These are phyloP conservation scores for Exserohilum rostratum DNA, from an alignment of 2,329 filamentous ascomycete species.

Conservation along the genomic window DNA sequence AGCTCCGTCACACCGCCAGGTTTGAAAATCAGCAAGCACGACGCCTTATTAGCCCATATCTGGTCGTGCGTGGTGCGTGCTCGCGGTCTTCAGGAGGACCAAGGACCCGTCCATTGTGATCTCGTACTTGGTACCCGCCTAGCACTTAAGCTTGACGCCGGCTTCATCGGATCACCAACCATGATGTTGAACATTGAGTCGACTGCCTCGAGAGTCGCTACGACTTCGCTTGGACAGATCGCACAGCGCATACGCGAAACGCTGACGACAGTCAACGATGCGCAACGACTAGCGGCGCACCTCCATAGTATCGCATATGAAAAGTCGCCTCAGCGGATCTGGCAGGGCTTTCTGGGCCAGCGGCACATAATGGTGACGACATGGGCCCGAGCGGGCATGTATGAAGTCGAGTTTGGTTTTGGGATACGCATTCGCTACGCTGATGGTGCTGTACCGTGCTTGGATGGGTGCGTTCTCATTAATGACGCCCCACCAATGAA, in stretches of 20 bases:
- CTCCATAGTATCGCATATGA: constrained; percentile 17
- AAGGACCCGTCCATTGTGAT: constrained; percentile 12
- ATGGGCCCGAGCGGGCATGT: constrained; percentile 15
- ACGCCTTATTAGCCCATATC: constrained; percentile 15
- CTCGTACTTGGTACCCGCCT: constrained; percentile 15
- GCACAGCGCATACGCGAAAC: neutral
- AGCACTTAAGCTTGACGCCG: constrained; percentile 5
- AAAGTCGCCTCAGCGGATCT: constrained; percentile 13
- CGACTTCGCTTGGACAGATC: neutral
- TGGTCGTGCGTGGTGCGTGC: constrained; percentile 16
- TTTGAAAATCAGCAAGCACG: constrained; percentile 13
- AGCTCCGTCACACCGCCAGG: neutral
- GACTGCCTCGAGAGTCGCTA: constrained; percentile 1
- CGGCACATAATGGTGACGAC: constrained; percentile 16
- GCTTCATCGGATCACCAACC: constrained; percentile 12
- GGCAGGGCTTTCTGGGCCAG: constrained; percentile 14
- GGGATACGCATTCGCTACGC: constrained; percentile 12
- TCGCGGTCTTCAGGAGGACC: constrained; percentile 6
- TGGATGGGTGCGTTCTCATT: constrained; percentile 14
- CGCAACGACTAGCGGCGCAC: constrained; percentile 4
- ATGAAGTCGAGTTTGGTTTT: constrained; percentile 12
- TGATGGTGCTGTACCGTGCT: constrained; percentile 6
- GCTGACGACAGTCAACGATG: constrained; percentile 7
- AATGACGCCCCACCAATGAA: constrained; percentile 3
- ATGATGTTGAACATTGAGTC: constrained; percentile 16